Conservation (phyloP, 352 stramenopile species). For the Phytophthora parvispora region DNA sequence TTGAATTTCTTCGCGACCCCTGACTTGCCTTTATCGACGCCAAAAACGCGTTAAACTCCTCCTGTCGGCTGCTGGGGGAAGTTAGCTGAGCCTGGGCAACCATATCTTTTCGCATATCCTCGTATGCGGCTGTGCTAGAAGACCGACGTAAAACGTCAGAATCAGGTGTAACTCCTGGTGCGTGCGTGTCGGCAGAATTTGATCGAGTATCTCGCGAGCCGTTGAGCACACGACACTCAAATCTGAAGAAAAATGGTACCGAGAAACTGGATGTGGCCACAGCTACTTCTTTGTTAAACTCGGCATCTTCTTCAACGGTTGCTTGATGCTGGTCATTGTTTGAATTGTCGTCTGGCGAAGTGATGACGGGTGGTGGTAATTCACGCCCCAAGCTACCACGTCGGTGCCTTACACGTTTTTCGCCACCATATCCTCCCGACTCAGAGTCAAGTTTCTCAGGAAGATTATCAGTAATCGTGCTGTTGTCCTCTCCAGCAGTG, state of each 20-base stretch:
- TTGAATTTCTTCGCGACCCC: slow-evolving; percentile 8
- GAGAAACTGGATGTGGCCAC: slow-evolving; percentile 87
- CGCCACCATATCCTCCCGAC: slow-evolving; percentile 2
- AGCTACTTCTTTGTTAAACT: slow-evolving; percentile 89
- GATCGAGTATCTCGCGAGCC: slow-evolving; percentile 33
- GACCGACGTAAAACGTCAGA: slow-evolving; percentile 42
- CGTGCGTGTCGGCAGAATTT: slow-evolving; percentile 26
- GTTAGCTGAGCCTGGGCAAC: slow-evolving; percentile 28
- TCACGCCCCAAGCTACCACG: slow-evolving; percentile 31
- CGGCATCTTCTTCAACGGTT: slow-evolving; percentile 73
- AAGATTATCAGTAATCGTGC: not conserved
- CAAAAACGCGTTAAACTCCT: slow-evolving; percentile 51
- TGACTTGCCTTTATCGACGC: slow-evolving; percentile 41
- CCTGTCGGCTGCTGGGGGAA: slow-evolving; percentile 34
- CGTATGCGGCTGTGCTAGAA: slow-evolving; percentile 64
- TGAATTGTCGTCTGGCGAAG: slow-evolving; percentile 27
- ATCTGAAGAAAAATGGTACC: slow-evolving; percentile 88
- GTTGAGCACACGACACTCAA: slow-evolving; percentile 79
- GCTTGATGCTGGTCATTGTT: slow-evolving; percentile 44
- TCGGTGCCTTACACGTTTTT: slow-evolving; percentile 19
- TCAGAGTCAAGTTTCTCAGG: slow-evolving; percentile 3
- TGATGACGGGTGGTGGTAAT: slow-evolving; percentile 38
- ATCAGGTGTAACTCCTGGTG: slow-evolving; percentile 8
- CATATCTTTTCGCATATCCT: slow-evolving; percentile 46
- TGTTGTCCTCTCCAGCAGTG: slow-evolving; percentile 10